Base-by-base conservation (phyloP, 2,329 filamentous ascomycete genomes). In the Ceratocystis alfenasii region DNA sequence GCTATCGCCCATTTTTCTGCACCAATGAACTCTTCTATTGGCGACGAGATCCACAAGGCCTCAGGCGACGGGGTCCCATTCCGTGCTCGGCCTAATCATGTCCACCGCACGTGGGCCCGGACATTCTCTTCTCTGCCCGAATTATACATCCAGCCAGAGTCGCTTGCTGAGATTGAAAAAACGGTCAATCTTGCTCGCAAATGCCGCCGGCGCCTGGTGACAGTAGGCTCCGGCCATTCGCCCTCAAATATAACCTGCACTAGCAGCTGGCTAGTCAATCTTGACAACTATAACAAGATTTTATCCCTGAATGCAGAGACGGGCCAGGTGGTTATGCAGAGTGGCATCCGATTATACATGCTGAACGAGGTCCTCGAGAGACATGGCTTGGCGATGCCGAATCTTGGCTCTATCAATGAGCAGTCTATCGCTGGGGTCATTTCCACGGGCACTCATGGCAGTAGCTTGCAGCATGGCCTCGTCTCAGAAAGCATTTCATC, bases 401-500 rank as follows among this genome's bases (percentile, higher is more conserved):
- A 95, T 74, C 79, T 97, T 59, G 94, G 94, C 45, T 96, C 90
- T 74, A 99, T 99, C 76, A 91, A 96, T 74, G 85, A 90, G 71
- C 94, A 99, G 79, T 94, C 89, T 67, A 87, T 97, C 69, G 91
- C 90, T 1, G 94, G 94, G 33, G 92, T 91, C 15, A 95, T 97
- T 68, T 87, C 89, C 22, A 99, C 94, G 0, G 92, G 89, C 17
- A 97, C 94, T 0, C 94, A 99, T 74, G 94, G 94, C 55, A 95
- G 89, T 72, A 94, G 89, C 65, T 78, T 95, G 67, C 79, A 77
- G 44, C 91, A 97, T 76, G 93, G 93, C 1, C 80, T 96, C 69
- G 79, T 99, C 68, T 93, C 89, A 0, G 87, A 95, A 72, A 86
- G 85, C 66, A 83, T 97, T 25, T 76, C 85, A 22, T 82, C 84